Evolutionary conservation across 768 basidiomycete species (phyloP).

Genomic region (Suillus tomentosus): DNA sequence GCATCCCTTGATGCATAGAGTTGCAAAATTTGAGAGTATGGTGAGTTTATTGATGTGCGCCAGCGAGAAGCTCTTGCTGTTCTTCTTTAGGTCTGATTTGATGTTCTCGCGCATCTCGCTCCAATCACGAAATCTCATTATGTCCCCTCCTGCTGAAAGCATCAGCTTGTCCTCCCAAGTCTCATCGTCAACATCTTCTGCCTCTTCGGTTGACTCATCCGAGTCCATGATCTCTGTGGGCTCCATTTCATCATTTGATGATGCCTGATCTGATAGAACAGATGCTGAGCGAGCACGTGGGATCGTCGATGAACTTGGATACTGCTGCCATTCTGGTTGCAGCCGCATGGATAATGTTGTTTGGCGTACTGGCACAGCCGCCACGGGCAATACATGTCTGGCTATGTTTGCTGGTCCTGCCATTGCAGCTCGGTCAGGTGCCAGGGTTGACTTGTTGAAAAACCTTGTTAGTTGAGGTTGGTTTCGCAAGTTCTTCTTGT

Average conservation of each 20-base stretch:
- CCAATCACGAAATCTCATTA: constrained; percentile 23
- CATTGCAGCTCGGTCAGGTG: not conserved
- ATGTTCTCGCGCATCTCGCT: constrained; percentile 30
- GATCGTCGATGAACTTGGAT: not conserved
- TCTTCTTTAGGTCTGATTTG: constrained; percentile 32
- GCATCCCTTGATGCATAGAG: constrained; percentile 9
- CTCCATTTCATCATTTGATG: not conserved
- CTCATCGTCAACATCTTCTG: constrained; percentile 1
- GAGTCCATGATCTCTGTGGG: not conserved
- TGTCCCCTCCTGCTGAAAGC: constrained; percentile 15
- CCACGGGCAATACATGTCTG: not conserved
- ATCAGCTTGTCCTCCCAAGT: constrained; percentile 28
- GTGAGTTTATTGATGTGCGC: too few species aligned
- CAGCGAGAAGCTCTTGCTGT: constrained; percentile 18
- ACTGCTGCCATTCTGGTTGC: not conserved
- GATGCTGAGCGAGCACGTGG: constrained; percentile 2
- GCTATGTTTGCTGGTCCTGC: not conserved
- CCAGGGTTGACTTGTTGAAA: not conserved
- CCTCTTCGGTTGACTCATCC: not conserved
- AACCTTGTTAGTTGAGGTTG: too few species aligned
- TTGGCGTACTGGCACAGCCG: not conserved
- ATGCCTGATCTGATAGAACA: constrained; percentile 4
- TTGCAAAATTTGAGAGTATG: constrained; percentile 34
- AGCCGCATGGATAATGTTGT: not conserved
- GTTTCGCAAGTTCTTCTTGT: not conserved